Conservation (phyloP, 306 rosid species). For the Casuarina glauca region DNA sequence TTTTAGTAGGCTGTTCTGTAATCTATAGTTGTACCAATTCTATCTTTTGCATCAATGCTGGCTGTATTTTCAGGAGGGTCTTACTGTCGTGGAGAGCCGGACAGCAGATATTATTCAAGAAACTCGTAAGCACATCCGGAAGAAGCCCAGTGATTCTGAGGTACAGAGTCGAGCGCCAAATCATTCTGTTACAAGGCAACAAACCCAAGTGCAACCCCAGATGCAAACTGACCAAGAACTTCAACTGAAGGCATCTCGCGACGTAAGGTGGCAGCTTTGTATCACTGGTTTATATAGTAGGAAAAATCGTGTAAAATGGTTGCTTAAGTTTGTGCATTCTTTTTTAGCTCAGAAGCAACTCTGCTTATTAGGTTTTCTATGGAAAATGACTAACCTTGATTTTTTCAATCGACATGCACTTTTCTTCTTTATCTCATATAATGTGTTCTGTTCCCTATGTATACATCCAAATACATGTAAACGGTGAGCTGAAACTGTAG, state of each 20-base stretch:
- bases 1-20: neutral
- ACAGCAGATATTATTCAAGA: slow-evolving; percentile 88
- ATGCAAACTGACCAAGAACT: slow-evolving; percentile 74
- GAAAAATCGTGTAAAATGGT: slow-evolving; percentile 22
- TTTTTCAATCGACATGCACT: neutral
- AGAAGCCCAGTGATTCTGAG: slow-evolving; percentile 50
- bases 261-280: slow-evolving; percentile 95
- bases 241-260: slow-evolving; percentile 98
- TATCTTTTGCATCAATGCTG: slow-evolving; percentile 17
- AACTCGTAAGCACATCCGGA: slow-evolving; percentile 89
- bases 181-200: slow-evolving; percentile 36
- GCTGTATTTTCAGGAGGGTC: slow-evolving; percentile 64
- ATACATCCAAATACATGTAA: neutral
- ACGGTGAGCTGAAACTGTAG: neutral
- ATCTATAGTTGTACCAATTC: slow-evolving; percentile 2
- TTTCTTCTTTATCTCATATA: neutral
- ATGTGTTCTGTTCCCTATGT: neutral
- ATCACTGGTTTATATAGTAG: slow-evolving; percentile 59
- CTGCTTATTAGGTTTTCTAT: neutral
- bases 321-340: neutral
- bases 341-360: slow-evolving; percentile 2
- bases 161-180: slow-evolving; percentile 51
- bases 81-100: slow-evolving; percentile 69
- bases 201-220: slow-evolving; percentile 42
- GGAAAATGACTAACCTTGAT: neutral